phyloP scores from a whole-genome alignment of 371 early-diverging fungal species.

The Actinomortierella wolfii region DNA sequence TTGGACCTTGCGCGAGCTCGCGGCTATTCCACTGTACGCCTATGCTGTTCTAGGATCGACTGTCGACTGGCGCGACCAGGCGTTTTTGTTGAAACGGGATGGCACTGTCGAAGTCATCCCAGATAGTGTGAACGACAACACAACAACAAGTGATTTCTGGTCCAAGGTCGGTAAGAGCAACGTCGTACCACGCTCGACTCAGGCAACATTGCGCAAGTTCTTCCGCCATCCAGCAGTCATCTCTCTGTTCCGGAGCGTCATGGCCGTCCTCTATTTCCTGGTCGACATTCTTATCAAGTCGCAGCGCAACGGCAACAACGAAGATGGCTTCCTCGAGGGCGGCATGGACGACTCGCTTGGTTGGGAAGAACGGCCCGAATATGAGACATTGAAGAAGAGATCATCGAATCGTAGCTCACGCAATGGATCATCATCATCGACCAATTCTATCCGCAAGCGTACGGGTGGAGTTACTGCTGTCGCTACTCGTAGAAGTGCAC shows the following conservation, averaged over 20 bases:
- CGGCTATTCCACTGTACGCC: slow-evolving; percentile 82
- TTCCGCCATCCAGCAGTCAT: slow-evolving; percentile 40
- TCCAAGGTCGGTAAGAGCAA: slow-evolving; percentile 22
- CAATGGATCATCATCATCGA: no score
- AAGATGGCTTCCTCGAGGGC: slow-evolving; percentile 11
- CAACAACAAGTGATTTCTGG: slow-evolving; percentile 28
- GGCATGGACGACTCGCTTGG: no score
- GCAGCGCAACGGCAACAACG: slow-evolving; percentile 45
- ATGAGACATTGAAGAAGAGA: no score
- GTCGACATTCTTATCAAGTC: slow-evolving; percentile 47
- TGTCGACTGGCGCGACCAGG: slow-evolving; percentile 86
- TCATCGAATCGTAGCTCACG: no score
- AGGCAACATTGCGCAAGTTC: slow-evolving; percentile 38
- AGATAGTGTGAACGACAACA: slow-evolving; percentile 5
- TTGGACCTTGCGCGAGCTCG: slow-evolving; percentile 80
- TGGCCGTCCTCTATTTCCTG: slow-evolving; percentile 41
- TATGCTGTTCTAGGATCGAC: slow-evolving; percentile 82
- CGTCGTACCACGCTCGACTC: slow-evolving; percentile 40
- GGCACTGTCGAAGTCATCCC: slow-evolving; percentile 53
- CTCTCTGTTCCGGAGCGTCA: slow-evolving; percentile 26
- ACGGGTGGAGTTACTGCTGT: no score
- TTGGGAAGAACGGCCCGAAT: no score
- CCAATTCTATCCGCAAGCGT: no score
- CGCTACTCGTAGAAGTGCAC: no score
- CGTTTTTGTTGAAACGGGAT: slow-evolving; percentile 57